These are phyloP conservation scores for Globisporangium paddicum DNA, from an alignment of 352 stramenopile genomes.

Conservation along the genomic window DNA sequence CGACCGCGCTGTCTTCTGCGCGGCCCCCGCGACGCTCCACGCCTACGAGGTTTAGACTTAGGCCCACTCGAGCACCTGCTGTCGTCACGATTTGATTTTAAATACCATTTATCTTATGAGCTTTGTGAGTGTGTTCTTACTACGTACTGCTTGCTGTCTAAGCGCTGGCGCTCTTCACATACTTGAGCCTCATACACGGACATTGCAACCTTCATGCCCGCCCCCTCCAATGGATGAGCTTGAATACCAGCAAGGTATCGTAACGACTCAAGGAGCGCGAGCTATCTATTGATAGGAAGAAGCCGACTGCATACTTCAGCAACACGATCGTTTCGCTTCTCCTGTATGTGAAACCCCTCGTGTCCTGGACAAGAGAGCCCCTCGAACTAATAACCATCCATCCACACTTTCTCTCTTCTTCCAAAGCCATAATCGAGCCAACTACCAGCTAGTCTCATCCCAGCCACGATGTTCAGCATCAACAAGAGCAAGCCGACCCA, in stretches of 20 bases:
- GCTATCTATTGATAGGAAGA: neutral
- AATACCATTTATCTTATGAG: slow-evolving; percentile 1
- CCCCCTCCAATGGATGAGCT: no score
- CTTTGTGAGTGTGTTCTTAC: neutral
- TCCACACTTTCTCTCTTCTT: slow-evolving; percentile 1
- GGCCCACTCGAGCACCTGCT: neutral
- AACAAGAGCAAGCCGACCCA: neutral
- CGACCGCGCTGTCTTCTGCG: slow-evolving; percentile 10
- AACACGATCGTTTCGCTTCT: neutral
- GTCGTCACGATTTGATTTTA: neutral
- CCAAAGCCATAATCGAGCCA: neutral
- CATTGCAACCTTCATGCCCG: no score
- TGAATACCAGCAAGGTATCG: no score
- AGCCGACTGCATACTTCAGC: neutral
- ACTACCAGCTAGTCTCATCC: neutral
- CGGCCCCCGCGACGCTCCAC: slow-evolving; percentile 7
- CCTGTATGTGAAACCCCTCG: neutral
- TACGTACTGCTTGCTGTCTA: neutral
- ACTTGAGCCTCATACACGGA: no score
- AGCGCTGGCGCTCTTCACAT: no score
- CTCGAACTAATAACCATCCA: neutral
- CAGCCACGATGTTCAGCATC: slow-evolving; percentile 1
- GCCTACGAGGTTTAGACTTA: slow-evolving; percentile 8
- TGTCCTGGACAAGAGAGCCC: no score
- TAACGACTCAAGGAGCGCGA: no score